Conservation (phyloP, 805 yeast species). For the Priceomyces carsonii region DNA sequence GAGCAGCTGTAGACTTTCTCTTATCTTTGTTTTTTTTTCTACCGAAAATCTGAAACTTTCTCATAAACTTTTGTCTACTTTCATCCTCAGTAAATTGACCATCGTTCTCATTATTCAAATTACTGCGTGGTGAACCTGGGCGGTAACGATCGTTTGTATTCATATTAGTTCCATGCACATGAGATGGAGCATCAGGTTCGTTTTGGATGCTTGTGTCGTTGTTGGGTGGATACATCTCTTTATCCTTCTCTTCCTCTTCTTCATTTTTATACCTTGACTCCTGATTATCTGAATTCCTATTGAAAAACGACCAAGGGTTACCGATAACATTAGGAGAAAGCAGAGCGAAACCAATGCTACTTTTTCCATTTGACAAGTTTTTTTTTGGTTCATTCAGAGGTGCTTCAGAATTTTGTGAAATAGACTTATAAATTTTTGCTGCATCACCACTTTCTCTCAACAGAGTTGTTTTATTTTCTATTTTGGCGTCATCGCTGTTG, state of each 20-base stretch:
- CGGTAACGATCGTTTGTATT: no score
- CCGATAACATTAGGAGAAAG: slow-evolving; percentile 25
- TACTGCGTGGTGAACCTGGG: background rate
- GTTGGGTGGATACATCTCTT: background rate
- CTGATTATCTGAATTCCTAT: slow-evolving; percentile 25
- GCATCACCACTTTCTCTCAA: slow-evolving; percentile 13
- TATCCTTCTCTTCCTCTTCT: slow-evolving; percentile 27
- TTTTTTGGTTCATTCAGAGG: slow-evolving; percentile 1
- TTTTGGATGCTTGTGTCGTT: background rate
- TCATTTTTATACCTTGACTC: slow-evolving; percentile 34
- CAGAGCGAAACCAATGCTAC: slow-evolving; percentile 4
- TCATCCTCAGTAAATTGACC: slow-evolving; percentile 13
- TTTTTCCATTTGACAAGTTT: background rate
- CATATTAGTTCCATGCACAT: background rate
- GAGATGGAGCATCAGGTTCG: background rate
- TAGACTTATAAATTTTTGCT: slow-evolving; percentile 15
- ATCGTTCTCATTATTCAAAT: slow-evolving; percentile 9
- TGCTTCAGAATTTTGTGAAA: slow-evolving; percentile 7
- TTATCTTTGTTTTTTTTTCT: slow-evolving; percentile 26
- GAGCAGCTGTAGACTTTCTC: slow-evolving; percentile 17
- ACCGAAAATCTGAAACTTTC: slow-evolving; percentile 22
- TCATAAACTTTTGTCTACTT: slow-evolving; percentile 16
- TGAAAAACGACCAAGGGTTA: slow-evolving; percentile 35
- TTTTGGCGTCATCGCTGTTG: background rate
- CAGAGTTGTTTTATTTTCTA: background rate